Evolutionary conservation across 2,329 filamentous ascomycete genomes (phyloP).

Genomic region (Volutella citrinella): DNA sequence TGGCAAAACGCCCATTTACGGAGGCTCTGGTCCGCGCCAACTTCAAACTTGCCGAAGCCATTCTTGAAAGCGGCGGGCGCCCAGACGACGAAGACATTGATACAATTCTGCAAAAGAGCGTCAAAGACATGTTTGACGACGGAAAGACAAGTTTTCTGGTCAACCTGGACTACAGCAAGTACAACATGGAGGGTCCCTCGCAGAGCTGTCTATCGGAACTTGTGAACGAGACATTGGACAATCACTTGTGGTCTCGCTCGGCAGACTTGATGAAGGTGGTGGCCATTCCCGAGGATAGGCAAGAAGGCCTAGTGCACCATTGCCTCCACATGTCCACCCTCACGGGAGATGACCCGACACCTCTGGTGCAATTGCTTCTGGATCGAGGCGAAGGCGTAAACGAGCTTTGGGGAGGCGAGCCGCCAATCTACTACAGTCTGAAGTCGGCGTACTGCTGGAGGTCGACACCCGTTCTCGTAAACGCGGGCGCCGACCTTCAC

Average conservation of each 20-base stretch:
- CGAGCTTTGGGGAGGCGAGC: constrained; percentile 22
- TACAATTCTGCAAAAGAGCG: constrained; percentile 14
- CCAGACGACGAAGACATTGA: constrained; percentile 22
- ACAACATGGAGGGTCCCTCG: constrained; percentile 20
- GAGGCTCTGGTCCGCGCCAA: constrained; percentile 22
- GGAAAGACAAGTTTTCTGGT: constrained; percentile 23
- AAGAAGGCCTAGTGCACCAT: constrained; percentile 19
- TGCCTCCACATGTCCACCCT: constrained; percentile 20
- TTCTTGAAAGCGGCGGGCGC: constrained; percentile 22
- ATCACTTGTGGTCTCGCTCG: constrained; percentile 23
- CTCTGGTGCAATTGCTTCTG: constrained; percentile 21
- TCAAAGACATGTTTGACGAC: constrained; percentile 23
- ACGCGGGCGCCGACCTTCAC: constrained; percentile 21
- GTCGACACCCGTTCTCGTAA: constrained; percentile 25
- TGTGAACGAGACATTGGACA: constrained; percentile 16
- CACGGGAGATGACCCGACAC: constrained; percentile 22
- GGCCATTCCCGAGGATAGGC: constrained; percentile 16
- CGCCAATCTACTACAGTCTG: constrained; percentile 25
- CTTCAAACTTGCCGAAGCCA: constrained; percentile 17
- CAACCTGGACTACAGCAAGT: constrained; percentile 20
- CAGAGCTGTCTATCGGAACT: constrained; percentile 18
- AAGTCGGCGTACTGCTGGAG: constrained; percentile 25
- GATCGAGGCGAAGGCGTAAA: constrained; percentile 24
- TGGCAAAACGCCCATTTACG: constrained; percentile 19
- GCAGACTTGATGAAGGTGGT: constrained; percentile 24